phyloP scores from a whole-genome alignment of 1,284 basidiomycete species.

The Omphalotus olearius region DNA sequence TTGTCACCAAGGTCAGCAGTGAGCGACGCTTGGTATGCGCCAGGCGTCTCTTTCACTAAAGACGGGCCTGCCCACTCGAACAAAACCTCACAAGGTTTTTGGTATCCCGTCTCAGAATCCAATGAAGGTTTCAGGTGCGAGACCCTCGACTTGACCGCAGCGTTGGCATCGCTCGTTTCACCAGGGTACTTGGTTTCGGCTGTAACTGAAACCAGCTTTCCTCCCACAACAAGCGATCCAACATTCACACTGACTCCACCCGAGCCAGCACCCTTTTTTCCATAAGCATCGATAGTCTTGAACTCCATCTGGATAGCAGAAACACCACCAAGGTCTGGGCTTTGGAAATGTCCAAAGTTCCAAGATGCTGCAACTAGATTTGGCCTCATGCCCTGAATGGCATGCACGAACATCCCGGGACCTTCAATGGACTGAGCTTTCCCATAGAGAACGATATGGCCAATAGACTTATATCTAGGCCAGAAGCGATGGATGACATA shows the following conservation, averaged over 20 bases:
- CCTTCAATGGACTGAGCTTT: conserved; percentile 65
- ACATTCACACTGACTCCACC: conserved; percentile 83
- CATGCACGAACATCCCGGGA: conserved; percentile 91
- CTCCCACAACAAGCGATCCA: conserved; percentile 78
- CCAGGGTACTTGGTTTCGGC: conserved; percentile 67
- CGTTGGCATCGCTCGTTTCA: conserved; percentile 42
- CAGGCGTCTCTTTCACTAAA: conserved; percentile 47
- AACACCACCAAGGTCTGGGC: conserved; percentile 66
- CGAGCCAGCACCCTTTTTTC: conserved; percentile 69
- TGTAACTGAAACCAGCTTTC: conserved; percentile 72
- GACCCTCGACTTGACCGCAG: conserved; percentile 59
- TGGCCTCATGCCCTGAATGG: conserved; percentile 98
- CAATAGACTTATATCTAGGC: conserved; percentile 68
- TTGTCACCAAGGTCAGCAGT: conserved; percentile 54
- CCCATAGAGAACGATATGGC: conserved; percentile 74
- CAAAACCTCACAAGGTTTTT: conserved; percentile 65
- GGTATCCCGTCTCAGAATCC: conserved; percentile 82
- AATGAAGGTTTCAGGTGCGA: conserved; percentile 59
- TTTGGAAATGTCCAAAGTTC: conserved; percentile 95
- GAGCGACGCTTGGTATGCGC: conserved; percentile 52
- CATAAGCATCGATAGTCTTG: conserved; percentile 77
- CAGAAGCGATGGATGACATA: conserved; percentile 93
- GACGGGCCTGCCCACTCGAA: conserved; percentile 81
- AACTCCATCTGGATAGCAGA: conserved; percentile 96
- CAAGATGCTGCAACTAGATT: conserved; percentile 91